phyloP scores from a whole-genome alignment of 1,139 yeast genomes.

The Candida frijolesensis region DNA sequence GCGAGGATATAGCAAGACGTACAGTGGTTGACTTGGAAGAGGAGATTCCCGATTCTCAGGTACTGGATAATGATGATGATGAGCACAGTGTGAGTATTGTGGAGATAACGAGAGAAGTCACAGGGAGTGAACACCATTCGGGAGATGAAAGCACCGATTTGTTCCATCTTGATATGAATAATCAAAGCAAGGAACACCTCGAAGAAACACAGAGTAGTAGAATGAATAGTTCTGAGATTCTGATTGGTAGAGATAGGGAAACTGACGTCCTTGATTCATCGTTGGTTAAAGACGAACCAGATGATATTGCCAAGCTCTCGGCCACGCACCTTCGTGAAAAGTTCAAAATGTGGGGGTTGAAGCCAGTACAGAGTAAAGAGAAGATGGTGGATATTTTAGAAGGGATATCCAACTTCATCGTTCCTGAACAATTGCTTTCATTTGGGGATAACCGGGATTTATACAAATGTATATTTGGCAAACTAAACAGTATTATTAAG shows the following conservation, averaged over 20 bases:
- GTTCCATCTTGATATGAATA: not conserved
- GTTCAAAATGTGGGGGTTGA: conserved; percentile 34
- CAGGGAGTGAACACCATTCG: conserved; percentile 9
- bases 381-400: conserved; percentile 30
- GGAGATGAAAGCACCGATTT: conserved; percentile 8
- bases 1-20: conserved; percentile 18
- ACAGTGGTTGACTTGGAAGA: conserved; percentile 24
- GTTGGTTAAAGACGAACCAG: not conserved
- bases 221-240: conserved; percentile 27
- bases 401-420: conserved; percentile 8
- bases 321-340: conserved; percentile 26
- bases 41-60: conserved; percentile 39
- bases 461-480: conserved; percentile 17
- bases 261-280: conserved; percentile 3
- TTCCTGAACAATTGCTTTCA: not conserved
- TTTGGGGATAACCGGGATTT: conserved; percentile 1
- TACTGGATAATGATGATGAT: conserved; percentile 20
- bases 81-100: conserved; percentile 32
- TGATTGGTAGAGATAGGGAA: not conserved
- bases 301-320: not conserved
- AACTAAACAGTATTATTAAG: conserved; percentile 21
- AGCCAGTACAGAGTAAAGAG: conserved; percentile 31
- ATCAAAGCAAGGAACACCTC: conserved; percentile 11
- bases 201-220: no score
- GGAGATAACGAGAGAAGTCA: conserved; percentile 35